Base-by-base conservation (phyloP, 495 filamentous ascomycete genomes). In the Aspergillus bertholletiae region DNA sequence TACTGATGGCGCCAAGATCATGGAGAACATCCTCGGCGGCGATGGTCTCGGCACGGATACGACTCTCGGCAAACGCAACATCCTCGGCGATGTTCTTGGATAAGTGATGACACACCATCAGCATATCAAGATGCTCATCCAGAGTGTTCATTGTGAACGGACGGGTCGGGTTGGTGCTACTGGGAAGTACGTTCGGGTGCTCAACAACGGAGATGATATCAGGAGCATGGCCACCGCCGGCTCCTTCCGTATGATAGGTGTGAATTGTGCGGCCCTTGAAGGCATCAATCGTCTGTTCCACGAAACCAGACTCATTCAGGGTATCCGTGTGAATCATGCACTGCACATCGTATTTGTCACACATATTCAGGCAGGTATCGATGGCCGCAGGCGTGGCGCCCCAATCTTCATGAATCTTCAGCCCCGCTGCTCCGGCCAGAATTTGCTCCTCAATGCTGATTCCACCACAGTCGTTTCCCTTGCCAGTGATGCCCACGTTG, bases 321-420 rank as follows among this genome's bases (percentile, higher is more conserved):
- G 94, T 98, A 70, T 98, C 94, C 3, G 94, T 97, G 68, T 98
- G 94, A 64, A 98, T 97, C 54, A 97, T 85, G 60, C 90, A 95
- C 63, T 98, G 94, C 40, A 97, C 82, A 57, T 98, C 94, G 40
- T 88, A 82, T 58, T 95, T 81, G 60, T 98, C 94, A 69, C 94
- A 97, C 35, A 97, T 85, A 9, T 69, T 71, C 3, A 98, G 81
- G 64, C 94, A 98, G 9, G 87, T 79, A 66, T 98, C 92, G 69
- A 98, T 98, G 13, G 91, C 93, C 1, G 90, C 86, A 0, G 94
- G 94, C 3, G 94, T 96, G 13, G 84, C 85, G 43, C 94, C 94
- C 94, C 94, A 98, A 74, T 98, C 94, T 72, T 98, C 94, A 66
- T 98, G 94, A 7, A 98, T 82, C 72, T 98, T 98, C 50, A 98